Conservation (phyloP, 2,329 filamentous ascomycete genomes). For the Colletotrichum sp. region DNA sequence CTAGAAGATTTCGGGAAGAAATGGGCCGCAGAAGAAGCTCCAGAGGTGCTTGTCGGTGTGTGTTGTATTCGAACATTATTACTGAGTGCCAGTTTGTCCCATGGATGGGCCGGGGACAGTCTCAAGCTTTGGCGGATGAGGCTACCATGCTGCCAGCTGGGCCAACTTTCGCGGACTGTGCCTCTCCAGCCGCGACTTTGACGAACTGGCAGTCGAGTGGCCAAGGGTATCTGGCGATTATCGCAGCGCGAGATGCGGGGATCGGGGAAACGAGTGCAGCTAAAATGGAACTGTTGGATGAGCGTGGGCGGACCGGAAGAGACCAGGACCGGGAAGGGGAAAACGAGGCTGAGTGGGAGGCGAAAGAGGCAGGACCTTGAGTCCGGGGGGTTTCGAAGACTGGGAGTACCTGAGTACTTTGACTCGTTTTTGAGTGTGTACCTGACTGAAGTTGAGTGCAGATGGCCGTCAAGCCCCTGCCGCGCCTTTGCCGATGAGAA, state of each 20-base stretch:
- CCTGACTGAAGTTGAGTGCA: slow-evolving; percentile 13
- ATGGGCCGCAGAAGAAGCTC: slow-evolving; percentile 2
- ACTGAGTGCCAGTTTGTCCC: background rate
- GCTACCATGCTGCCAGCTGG: background rate
- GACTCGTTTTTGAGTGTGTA: background rate
- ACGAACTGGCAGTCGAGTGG: background rate
- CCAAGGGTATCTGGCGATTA: background rate
- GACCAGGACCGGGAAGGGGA: background rate
- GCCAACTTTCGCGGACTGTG: background rate
- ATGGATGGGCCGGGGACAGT: background rate
- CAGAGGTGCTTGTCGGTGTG: background rate
- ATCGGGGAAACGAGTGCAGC: background rate
- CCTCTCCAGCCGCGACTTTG: background rate
- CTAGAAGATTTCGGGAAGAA: slow-evolving; percentile 6
- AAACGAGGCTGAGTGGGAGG: slow-evolving; percentile 14
- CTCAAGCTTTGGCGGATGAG: background rate
- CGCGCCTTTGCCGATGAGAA: background rate
- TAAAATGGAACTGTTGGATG: background rate
- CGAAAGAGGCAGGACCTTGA: slow-evolving; percentile 2
- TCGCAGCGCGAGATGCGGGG: background rate
- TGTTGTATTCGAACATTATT: background rate
- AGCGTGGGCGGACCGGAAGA: background rate
- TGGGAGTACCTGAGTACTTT: background rate
- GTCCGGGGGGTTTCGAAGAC: background rate
- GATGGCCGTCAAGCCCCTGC: background rate